Conservation (phyloP, 179 eudicot species). For the Sideroxylon spinosum region DNA sequence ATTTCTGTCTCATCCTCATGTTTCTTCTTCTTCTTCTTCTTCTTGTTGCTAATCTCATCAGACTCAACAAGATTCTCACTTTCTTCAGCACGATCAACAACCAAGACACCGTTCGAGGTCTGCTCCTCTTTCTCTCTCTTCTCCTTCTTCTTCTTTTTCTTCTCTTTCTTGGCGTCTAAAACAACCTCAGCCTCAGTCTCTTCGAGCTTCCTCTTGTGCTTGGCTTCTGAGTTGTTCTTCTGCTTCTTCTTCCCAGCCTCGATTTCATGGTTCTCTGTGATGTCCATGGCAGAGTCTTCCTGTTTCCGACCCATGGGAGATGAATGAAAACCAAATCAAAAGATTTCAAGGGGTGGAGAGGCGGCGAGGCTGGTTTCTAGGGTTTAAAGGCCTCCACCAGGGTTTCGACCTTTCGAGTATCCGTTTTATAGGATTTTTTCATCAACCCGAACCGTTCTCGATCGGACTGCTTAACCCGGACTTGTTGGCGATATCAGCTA, state of each 20-base stretch:
- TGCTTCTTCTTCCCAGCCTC: slow-evolving; percentile 32
- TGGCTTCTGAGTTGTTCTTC: slow-evolving; percentile 26
- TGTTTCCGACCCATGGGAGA: slow-evolving; percentile 15
- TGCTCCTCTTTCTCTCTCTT: slow-evolving; percentile 17
- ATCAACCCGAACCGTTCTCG: not conserved
- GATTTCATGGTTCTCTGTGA: slow-evolving; percentile 12
- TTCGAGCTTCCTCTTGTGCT: slow-evolving; percentile 48
- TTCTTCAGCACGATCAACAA: not conserved
- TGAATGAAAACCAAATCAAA: not conserved
- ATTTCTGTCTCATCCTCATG: slow-evolving; percentile 14
- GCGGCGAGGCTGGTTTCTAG: not conserved
- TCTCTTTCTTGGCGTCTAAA: slow-evolving; percentile 34
- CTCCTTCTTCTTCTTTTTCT: slow-evolving; percentile 40
- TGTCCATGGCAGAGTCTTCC: slow-evolving; percentile 2
- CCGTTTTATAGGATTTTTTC: not conserved
- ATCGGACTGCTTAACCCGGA: no score
- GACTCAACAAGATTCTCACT: slow-evolving; percentile 16
- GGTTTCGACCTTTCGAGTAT: not conserved
- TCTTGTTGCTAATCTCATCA: slow-evolving; percentile 19
- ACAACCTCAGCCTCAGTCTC: slow-evolving; percentile 29
- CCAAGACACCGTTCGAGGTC: not conserved
- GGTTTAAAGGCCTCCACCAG: slow-evolving; percentile 11
- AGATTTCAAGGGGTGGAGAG: not conserved
- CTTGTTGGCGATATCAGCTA: no score
- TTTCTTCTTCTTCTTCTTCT: slow-evolving; percentile 34